Conservation (phyloP, 305 asterid genomes). For the Fraxinus greggii region DNA sequence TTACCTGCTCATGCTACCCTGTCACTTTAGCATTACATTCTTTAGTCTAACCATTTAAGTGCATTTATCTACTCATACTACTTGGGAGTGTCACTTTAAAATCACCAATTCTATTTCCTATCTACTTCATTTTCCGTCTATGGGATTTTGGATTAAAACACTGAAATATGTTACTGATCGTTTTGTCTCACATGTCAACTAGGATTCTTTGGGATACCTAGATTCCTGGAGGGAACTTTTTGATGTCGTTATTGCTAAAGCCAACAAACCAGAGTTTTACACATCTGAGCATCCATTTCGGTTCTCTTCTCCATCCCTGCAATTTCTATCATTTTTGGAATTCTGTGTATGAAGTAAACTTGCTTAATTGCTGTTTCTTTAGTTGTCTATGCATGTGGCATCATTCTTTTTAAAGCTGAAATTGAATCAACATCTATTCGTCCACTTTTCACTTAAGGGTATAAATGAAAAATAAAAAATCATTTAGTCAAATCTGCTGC, state of each 20-base stretch:
- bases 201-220: conserved; percentile 76
- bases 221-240: conserved; percentile 96
- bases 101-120: neutral
- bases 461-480: neutral
- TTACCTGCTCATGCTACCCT: conserved; percentile 15
- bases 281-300: conserved; percentile 97
- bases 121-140: conserved; percentile 9
- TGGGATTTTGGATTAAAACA: neutral
- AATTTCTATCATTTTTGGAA: conserved; percentile 6
- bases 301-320: conserved; percentile 37
- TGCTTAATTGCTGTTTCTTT: conserved; percentile 14
- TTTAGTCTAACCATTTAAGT: neutral
- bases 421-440: neutral
- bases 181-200: conserved; percentile 23
- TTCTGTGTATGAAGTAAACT: conserved; percentile 10
- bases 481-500: neutral
- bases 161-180: conserved; percentile 10
- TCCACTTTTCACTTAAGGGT: neutral
- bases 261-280: conserved; percentile 94
- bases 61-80: conserved; percentile 16
- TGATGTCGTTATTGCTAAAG: conserved; percentile 93
- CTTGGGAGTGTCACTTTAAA: neutral
- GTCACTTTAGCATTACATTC: neutral
- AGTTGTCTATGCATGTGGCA: conserved; percentile 7
- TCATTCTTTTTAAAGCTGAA: neutral